Percentiles rank a stretch among this genome's conserved stretches.
Evolutionary conservation across 208 protist species (phyloP).

Genomic region (Leishmania turanica): DNA sequence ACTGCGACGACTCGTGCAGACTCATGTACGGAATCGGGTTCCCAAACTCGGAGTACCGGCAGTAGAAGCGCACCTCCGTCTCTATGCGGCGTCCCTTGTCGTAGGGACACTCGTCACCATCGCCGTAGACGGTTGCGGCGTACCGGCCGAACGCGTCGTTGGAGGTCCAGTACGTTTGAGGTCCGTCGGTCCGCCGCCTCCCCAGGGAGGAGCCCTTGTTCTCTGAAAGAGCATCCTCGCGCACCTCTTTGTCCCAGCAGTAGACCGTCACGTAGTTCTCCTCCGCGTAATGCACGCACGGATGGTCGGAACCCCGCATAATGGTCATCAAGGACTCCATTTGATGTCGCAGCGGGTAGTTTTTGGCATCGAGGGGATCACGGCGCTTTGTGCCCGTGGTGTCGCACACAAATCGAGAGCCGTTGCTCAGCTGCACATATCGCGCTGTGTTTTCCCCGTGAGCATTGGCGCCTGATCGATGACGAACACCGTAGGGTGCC

Average conservation of each 20-base stretch:
- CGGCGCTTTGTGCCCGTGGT: constrained; percentile 6
- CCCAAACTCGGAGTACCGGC: constrained; percentile 23
- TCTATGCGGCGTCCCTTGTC: constrained; percentile 6
- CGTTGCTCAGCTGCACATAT: constrained; percentile 37
- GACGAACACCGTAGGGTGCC: neutral
- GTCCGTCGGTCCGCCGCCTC: neutral
- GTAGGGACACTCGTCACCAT: constrained; percentile 29
- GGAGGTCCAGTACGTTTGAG: constrained; percentile 9
- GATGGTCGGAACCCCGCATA: neutral
- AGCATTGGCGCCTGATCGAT: neutral
- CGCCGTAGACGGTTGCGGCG: constrained; percentile 32
- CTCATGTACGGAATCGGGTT: constrained; percentile 29
- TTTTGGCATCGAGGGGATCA: neutral
- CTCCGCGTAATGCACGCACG: constrained; percentile 10
- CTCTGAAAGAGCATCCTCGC: neutral
- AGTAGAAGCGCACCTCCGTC: constrained; percentile 34
- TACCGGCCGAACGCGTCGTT: constrained; percentile 31
- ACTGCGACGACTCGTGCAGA: constrained; percentile 34
- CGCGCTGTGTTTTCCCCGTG: constrained; percentile 1
- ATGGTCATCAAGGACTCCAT: constrained; percentile 12
- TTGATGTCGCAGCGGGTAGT: neutral
- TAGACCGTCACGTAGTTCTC: constrained; percentile 3
- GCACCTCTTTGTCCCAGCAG: constrained; percentile 25
- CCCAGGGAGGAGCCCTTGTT: neutral
- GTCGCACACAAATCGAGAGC: constrained; percentile 28